Percentiles rank a stretch among this genome's conserved stretches.
Conservation (phyloP, 345 rosid species). For the Atalantia buxifolia region DNA sequence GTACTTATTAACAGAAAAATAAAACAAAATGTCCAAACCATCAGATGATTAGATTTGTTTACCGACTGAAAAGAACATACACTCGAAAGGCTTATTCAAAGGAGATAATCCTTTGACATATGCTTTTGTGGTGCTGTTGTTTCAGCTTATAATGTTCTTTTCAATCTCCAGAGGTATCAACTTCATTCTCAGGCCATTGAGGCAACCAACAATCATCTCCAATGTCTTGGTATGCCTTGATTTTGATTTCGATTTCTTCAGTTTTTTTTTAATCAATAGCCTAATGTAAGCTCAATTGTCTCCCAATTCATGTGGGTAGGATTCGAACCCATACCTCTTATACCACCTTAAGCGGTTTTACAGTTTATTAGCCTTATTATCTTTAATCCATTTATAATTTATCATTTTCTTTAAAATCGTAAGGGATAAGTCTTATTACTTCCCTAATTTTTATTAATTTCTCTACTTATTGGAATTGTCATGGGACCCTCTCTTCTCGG, state of each 20-base stretch:
- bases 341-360: no score
- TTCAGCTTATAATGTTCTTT: slow-evolving; percentile 13
- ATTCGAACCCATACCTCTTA: no score
- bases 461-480: slow-evolving; percentile 17
- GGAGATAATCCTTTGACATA: slow-evolving; percentile 2
- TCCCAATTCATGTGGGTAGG: no score
- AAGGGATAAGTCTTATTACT: no score
- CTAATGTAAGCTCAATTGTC: no score
- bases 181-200: slow-evolving; percentile 21
- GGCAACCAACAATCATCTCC: slow-evolving; percentile 24
- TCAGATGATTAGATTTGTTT: not conserved
- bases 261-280: not conserved
- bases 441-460: not conserved
- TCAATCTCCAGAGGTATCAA: not conserved
- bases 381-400: no score
- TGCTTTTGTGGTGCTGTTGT: not conserved
- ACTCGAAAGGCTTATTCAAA: slow-evolving; percentile 1
- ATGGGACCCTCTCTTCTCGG: slow-evolving; percentile 29
- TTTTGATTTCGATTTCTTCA: not conserved
- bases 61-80: not conserved
- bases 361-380: no score
- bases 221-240: slow-evolving; percentile 20
- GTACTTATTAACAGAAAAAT: no score
- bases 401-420: no score
- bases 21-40: not conserved